These are phyloP conservation scores for Phytophthora hibernalis DNA, from an alignment of 352 stramenopile genomes.

Conservation along the genomic window DNA sequence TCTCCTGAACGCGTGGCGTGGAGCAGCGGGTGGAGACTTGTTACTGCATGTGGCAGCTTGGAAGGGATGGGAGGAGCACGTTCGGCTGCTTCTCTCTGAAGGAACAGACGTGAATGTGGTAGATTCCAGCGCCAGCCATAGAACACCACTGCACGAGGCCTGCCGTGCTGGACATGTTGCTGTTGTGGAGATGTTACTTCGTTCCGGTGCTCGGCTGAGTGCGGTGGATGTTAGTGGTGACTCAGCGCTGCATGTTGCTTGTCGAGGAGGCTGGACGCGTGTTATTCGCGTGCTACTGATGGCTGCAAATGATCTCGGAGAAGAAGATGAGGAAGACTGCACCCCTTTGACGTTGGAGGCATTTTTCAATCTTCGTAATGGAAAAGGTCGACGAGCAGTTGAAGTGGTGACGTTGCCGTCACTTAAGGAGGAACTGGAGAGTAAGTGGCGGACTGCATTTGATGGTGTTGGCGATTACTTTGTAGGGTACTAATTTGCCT, in stretches of 20 bases:
- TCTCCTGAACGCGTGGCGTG: constrained; percentile 32
- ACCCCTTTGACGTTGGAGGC: constrained; percentile 14
- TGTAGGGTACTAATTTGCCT: neutral
- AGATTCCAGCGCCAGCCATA: constrained; percentile 52
- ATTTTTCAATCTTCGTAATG: constrained; percentile 60
- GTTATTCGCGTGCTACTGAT: constrained; percentile 58
- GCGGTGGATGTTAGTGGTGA: constrained; percentile 55
- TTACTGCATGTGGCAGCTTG: constrained; percentile 63
- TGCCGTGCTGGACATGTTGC: constrained; percentile 50
- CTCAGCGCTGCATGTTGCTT: constrained; percentile 61
- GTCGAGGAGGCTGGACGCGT: constrained; percentile 46
- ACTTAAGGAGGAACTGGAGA: constrained; percentile 29
- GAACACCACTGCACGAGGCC: constrained; percentile 66
- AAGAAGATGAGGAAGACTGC: constrained; percentile 9
- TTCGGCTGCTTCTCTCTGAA: constrained; percentile 37
- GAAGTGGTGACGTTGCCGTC: constrained; percentile 55
- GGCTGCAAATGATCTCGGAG: constrained; percentile 26
- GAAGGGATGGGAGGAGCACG: constrained; percentile 45
- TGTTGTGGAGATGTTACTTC: constrained; percentile 48
- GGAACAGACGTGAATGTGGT: constrained; percentile 53
- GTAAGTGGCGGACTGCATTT: constrained; percentile 15
- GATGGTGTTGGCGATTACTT: neutral
- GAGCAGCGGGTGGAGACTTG: constrained; percentile 48
- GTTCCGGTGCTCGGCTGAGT: constrained; percentile 45
- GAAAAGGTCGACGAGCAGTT: constrained; percentile 52